Conservation (phyloP, 176 grass and related monocot species). For the Paspalum notatum region DNA sequence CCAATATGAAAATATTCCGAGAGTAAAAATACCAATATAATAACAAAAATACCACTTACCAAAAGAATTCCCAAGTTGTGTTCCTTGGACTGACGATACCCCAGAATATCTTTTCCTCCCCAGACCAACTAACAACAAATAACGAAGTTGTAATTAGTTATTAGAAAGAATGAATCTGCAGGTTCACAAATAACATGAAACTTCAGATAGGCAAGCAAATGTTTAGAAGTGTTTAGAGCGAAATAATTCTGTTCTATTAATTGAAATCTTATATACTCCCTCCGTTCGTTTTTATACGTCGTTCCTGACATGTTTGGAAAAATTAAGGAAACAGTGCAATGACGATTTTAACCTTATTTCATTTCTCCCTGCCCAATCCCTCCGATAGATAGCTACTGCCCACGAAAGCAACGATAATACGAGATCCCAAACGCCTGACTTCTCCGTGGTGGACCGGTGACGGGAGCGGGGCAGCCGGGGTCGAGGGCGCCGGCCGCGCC, state of each 20-base stretch:
- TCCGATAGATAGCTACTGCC: no score
- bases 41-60: conserved; percentile 58
- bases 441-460: no score
- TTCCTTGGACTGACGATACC: conserved; percentile 58
- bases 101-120: conserved; percentile 60
- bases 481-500: no score
- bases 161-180: not conserved
- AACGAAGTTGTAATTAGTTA: not conserved
- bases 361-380: no score
- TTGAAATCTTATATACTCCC: not conserved
- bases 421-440: no score
- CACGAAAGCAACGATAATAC: no score
- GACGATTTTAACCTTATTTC: no score
- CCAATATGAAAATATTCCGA: conserved; percentile 12
- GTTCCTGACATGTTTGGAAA: no score
- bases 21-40: conserved; percentile 2
- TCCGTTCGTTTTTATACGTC: no score
- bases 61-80: conserved; percentile 97
- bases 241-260: not conserved
- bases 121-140: conserved; percentile 73
- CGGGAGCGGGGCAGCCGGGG: no score
- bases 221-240: not conserved
- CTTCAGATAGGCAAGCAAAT: conserved; percentile 6
- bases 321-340: no score
- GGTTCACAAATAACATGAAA: conserved; percentile 3